These are phyloP conservation scores for Aspergillus carbonarius DNA, from an alignment of 2,329 filamentous ascomycete genomes.

Conservation along the genomic window DNA sequence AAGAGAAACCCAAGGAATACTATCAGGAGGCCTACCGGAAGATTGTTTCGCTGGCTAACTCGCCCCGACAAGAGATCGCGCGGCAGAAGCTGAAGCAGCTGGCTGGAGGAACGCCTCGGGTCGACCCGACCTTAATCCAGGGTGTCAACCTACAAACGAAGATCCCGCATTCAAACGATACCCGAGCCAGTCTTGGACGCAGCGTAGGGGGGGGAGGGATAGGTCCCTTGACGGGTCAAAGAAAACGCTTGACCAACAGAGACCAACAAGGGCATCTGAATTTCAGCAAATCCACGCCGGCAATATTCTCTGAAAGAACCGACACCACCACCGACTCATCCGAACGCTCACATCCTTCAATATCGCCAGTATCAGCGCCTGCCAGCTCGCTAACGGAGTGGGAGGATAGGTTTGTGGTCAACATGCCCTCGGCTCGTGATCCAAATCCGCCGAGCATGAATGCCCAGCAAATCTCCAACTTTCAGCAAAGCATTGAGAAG, in stretches of 20 bases:
- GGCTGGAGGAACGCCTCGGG: constrained; percentile 5
- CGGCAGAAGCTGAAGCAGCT: constrained; percentile 22
- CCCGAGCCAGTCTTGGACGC: constrained; percentile 18
- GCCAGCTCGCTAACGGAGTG: constrained; percentile 34
- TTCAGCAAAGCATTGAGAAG: constrained; percentile 38
- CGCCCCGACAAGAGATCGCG: constrained; percentile 20
- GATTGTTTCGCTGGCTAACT: constrained; percentile 22
- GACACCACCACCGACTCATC: constrained; percentile 26
- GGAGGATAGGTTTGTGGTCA: constrained; percentile 44
- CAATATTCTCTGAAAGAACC: constrained; percentile 18
- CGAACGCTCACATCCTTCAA: constrained; percentile 27
- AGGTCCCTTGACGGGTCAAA: constrained; percentile 12
- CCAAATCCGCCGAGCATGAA: constrained; percentile 43
- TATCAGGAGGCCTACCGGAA: constrained; percentile 22
- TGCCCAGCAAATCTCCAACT: constrained; percentile 39
- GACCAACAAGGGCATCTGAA: constrained; percentile 38
- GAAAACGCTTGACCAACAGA: constrained; percentile 35
- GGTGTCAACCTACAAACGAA: constrained; percentile 39
- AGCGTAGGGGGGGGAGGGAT: constrained; percentile 16
- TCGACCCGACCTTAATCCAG: constrained; percentile 12
- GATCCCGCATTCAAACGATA: constrained; percentile 37
- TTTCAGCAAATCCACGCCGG: constrained; percentile 23
- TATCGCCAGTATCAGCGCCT: constrained; percentile 33
- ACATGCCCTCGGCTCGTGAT: constrained; percentile 45
- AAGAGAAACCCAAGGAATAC: constrained; percentile 23